Evolutionary conservation across 352 stramenopile species (phyloP), one percentile per base, ranked within the genome.

Genomic region (Globisporangium cylindrosporum): DNA sequence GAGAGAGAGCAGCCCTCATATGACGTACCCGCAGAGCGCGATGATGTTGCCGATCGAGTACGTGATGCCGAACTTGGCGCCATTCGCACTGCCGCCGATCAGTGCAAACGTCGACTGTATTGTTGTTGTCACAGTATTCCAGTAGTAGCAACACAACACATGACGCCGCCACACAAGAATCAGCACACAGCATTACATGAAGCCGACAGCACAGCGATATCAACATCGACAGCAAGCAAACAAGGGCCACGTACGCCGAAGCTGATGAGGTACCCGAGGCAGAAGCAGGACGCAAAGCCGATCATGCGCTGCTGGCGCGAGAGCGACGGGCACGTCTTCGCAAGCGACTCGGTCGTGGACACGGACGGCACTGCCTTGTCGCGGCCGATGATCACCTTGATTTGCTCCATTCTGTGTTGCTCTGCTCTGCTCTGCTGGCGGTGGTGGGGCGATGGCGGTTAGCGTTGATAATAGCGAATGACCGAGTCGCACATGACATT

Each of bases 1-100:
- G n/a, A 41, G 51, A 7, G 29, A 32, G 29, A 32, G 29, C 29
- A 7, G 4, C 29, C 29, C 29, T 32, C 29, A 32, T 32, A 32
- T 32, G 29, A 8, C 74, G 27, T 76, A 95, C 88, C 82, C 84
- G 72, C 86, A 94, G 38, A 95, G 80, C 29, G 88, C 84, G 57
- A 95, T 90, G 67, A 95, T 74, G 70, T 93, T 94, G 48, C 88
- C 88, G 29, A 95, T 60, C 69, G 75, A 91, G 74, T 95, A 94
- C 24, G 78, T 90, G 71, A 95, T 79, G 32, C 86, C 88, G 63
- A 95, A 95, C 72, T 88, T 91, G 57, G 88, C 73, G 65, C 83
- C 88, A 48, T 80, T 93, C 53, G 86, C 76, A 18, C 81, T 77
- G 34, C 88, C 85, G 0, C 71, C 74, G 10, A 94, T 86, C 38